A percentile compares a stretch with the other conserved stretches of the same genome.
Evolutionary conservation across 768 basidiomycete species (phyloP).

Genomic region (Strobilomyces echinocephalus): DNA sequence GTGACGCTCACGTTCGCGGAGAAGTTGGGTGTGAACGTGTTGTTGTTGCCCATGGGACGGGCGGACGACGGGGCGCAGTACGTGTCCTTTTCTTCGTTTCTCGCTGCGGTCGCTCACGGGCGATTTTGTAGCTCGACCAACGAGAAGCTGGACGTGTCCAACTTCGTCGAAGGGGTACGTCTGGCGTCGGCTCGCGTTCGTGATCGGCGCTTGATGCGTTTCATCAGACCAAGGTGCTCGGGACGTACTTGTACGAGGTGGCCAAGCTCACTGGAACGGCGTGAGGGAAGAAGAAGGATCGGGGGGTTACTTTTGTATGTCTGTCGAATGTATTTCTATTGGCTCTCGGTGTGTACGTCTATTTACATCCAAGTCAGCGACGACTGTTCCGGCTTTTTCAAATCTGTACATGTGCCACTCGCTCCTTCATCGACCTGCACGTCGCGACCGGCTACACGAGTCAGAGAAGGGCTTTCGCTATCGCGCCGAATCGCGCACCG

Average conservation of each 20-base stretch:
- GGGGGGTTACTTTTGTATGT: neutral
- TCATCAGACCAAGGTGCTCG: slow-evolving; percentile 30
- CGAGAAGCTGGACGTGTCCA: slow-evolving; percentile 88
- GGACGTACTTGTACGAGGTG: slow-evolving; percentile 31
- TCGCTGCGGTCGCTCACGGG: neutral
- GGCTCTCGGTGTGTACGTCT: too few species aligned
- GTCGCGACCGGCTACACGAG: neutral
- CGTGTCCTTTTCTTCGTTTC: slow-evolving; percentile 20
- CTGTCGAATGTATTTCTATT: too few species aligned
- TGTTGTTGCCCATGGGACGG: slow-evolving; percentile 88
- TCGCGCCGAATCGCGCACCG: neutral
- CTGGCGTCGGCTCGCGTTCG: slow-evolving; percentile 18
- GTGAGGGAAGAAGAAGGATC: slow-evolving; percentile 13
- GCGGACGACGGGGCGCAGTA: slow-evolving; percentile 94
- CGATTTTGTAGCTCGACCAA: slow-evolving; percentile 68
- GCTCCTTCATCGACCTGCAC: neutral
- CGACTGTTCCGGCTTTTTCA: neutral
- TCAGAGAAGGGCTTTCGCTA: neutral
- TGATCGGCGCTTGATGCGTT: neutral
- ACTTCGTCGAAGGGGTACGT: slow-evolving; percentile 79
- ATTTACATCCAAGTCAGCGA: slow-evolving; percentile 22
- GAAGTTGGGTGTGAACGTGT: slow-evolving; percentile 76
- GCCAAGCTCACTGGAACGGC: slow-evolving; percentile 8
- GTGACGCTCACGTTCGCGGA: slow-evolving; percentile 94
- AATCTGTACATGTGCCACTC: neutral